Conservation (phyloP, 2,329 filamentous ascomycete genomes). For the Didymella pomorum region DNA sequence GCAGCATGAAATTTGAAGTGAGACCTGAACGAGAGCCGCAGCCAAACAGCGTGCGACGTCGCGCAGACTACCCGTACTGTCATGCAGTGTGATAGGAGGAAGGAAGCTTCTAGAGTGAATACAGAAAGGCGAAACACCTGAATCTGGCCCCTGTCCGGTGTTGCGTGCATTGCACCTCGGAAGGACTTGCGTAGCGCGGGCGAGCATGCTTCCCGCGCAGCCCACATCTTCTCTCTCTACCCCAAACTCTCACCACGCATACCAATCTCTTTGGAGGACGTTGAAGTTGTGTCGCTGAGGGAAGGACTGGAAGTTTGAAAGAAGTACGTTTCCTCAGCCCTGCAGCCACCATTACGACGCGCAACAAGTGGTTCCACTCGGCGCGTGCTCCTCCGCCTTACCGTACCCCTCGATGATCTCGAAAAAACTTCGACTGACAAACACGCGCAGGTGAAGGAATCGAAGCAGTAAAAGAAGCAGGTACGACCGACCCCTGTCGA, state of each 20-base stretch:
- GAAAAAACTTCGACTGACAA: conserved; percentile 45
- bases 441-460: conserved; percentile 45
- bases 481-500: conserved; percentile 30
- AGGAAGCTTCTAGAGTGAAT: conserved; percentile 26
- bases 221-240: conserved; percentile 31
- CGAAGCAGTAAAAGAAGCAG: conserved; percentile 40
- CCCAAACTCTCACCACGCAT: conserved; percentile 32
- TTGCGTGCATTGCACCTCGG: conserved; percentile 36
- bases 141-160: conserved; percentile 21
- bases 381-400: conserved; percentile 33
- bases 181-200: conserved; percentile 35
- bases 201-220: conserved; percentile 33
- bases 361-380: conserved; percentile 25
- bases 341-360: conserved; percentile 8
- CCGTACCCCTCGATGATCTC: conserved; percentile 38
- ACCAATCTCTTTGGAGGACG: conserved; percentile 44
- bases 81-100: conserved; percentile 20
- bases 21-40: conserved; percentile 6
- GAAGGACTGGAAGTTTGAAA: conserved; percentile 49
- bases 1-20: conserved; percentile 20
- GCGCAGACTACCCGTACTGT: background rate
- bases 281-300: conserved; percentile 52
- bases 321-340: conserved; percentile 39
- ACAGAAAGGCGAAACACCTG: conserved; percentile 27
- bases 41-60: conserved; percentile 17